These are phyloP conservation scores for Flagelloscypha sp. DNA, from an alignment of 768 basidiomycete species.

Conservation along the genomic window DNA sequence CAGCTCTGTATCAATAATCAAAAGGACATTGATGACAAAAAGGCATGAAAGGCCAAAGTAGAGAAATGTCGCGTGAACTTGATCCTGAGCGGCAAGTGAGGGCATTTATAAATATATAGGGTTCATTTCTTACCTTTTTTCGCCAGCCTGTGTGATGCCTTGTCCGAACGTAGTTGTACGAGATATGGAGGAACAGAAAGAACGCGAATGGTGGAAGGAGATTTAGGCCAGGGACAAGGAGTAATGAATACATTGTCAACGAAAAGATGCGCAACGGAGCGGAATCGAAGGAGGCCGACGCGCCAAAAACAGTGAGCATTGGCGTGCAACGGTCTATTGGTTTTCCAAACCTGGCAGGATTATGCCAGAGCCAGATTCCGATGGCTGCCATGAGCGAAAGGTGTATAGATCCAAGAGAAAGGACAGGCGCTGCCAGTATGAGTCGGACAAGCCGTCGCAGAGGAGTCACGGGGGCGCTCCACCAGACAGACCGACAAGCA, in stretches of 20 bases:
- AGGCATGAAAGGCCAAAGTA: constrained; percentile 7
- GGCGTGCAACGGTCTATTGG: constrained; percentile 4
- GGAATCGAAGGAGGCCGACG: constrained; percentile 5
- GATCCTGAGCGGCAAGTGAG: too few relatives aligned
- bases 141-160: too few relatives aligned
- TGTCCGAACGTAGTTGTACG: too few relatives aligned
- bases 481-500: too few relatives aligned
- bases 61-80: too few relatives aligned
- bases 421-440: too few relatives aligned
- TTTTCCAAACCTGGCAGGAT: constrained; percentile 8
- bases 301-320: constrained; percentile 10
- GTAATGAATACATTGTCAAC: constrained; percentile 12
- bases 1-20: constrained; percentile 13
- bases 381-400: constrained; percentile 14
- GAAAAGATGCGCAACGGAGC: constrained; percentile 9
- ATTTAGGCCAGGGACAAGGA: constrained; percentile 16
- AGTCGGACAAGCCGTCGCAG: too few relatives aligned
- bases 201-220: constrained; percentile 12
- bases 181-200: constrained; percentile 11
- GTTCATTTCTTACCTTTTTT: too few relatives aligned
- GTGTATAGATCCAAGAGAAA: constrained; percentile 13
- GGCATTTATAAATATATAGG: too few relatives aligned
- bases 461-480: too few relatives aligned
- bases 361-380: constrained; percentile 15
- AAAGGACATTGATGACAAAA: constrained; percentile 12